phyloP scores from a whole-genome alignment of 73 alveolate genomes.

The Tetrahymena elliotti region DNA sequence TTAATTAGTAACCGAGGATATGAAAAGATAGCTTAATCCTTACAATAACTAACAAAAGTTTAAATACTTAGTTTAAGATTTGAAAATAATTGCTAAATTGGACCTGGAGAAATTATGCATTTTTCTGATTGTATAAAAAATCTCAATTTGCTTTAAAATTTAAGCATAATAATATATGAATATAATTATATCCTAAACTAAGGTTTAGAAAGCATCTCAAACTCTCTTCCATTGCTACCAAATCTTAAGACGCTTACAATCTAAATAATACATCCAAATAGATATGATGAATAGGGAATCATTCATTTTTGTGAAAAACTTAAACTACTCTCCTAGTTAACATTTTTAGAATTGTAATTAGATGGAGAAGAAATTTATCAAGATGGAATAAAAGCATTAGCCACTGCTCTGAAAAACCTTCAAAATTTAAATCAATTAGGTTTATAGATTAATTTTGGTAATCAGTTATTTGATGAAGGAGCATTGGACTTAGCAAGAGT shows the following conservation, averaged over 20 bases:
- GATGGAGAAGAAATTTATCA: background rate
- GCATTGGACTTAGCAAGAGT: background rate
- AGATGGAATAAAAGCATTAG: background rate
- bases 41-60: background rate
- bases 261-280: too few relatives aligned
- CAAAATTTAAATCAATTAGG: too few relatives aligned
- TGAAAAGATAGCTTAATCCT: background rate
- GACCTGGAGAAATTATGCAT: too few relatives aligned
- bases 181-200: background rate
- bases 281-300: background rate
- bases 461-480: background rate
- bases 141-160: too few relatives aligned
- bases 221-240: background rate
- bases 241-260: background rate
- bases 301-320: background rate
- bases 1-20: background rate
- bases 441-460: background rate
- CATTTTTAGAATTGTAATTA: too few relatives aligned
- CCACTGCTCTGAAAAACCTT: background rate
- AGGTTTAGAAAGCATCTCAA: background rate
- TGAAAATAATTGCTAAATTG: background rate
- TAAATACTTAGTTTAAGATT: too few relatives aligned
- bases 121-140: background rate
- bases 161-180: background rate
- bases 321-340: background rate